Percentiles rank a stretch among this genome's conserved stretches.
phyloP scores from a whole-genome alignment of 805 yeast genomes.

The Saccharomycopsis fibuligera region DNA sequence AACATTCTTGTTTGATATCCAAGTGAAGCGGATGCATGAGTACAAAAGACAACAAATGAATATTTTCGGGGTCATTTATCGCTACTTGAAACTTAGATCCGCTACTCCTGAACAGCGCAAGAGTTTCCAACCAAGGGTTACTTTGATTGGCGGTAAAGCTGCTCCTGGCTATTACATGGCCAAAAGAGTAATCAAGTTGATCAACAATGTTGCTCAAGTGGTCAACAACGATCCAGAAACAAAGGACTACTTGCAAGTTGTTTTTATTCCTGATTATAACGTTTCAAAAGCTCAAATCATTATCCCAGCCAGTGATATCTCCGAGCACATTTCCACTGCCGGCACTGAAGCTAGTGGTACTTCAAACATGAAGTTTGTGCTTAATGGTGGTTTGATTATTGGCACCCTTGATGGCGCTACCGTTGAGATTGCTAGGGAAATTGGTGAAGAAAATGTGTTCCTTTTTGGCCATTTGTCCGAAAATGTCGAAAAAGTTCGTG shows the following conservation, averaged over 20 bases:
- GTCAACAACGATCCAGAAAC: conserved; percentile 73
- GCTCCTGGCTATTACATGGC: conserved; percentile 99
- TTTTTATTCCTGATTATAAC: conserved; percentile 85
- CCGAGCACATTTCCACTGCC: conserved; percentile 93
- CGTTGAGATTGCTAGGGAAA: conserved; percentile 88
- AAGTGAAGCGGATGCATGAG: conserved; percentile 92
- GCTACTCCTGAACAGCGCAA: conserved; percentile 57
- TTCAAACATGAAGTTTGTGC: conserved; percentile 89
- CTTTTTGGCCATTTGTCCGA: conserved; percentile 88
- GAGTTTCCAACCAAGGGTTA: conserved; percentile 66
- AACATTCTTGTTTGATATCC: conserved; percentile 75
- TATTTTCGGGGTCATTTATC: conserved; percentile 79
- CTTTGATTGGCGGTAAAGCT: conserved; percentile 88
- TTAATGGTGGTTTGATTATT: conserved; percentile 88
- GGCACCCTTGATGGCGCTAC: conserved; percentile 98
- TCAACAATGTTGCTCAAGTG: conserved; percentile 75
- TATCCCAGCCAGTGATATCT: conserved; percentile 82
- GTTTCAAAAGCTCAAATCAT: conserved; percentile 92
- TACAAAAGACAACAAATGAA: conserved; percentile 93
- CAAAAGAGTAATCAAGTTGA: conserved; percentile 78
- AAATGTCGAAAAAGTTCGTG: conserved; percentile 80
- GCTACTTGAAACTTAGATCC: conserved; percentile 72
- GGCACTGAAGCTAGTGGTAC: conserved; percentile 98
- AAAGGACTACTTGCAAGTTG: conserved; percentile 74
- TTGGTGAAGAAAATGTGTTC: conserved; percentile 90